Percentiles rank a stretch among this genome's conserved stretches.
phyloP scores from a whole-genome alignment of 2,329 filamentous ascomycete genomes.

The Dothidotthia symphoricarpi region DNA sequence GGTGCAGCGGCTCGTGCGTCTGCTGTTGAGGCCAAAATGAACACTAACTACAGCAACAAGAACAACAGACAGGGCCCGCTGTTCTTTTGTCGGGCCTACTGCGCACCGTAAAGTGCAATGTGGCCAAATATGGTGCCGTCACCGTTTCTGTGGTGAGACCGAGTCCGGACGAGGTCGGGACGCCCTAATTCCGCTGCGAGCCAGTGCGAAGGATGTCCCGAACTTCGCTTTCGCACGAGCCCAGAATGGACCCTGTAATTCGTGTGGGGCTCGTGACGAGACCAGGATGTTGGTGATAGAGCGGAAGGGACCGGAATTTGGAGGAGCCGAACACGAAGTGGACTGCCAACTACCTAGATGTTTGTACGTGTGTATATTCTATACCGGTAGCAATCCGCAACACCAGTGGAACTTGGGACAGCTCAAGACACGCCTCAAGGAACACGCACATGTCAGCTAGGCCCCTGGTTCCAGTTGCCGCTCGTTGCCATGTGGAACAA shows the following conservation, averaged over 20 bases:
- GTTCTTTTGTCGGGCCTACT: constrained; percentile 2
- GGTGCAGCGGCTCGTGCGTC: constrained; percentile 12
- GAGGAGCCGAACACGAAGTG: too few relatives aligned
- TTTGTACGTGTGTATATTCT: too few relatives aligned
- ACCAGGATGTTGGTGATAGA: too few relatives aligned
- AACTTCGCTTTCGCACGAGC: background rate
- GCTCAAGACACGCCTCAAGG: too few relatives aligned
- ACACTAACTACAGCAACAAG: constrained; percentile 1
- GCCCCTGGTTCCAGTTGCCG: too few relatives aligned
- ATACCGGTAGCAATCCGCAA: too few relatives aligned
- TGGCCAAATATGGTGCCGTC: constrained; percentile 29
- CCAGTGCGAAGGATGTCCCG: too few relatives aligned
- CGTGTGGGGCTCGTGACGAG: constrained; percentile 1
- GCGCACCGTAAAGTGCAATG: constrained; percentile 1
- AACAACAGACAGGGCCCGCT: background rate
- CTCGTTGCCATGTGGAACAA: too few relatives aligned
- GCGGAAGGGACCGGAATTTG: too few relatives aligned
- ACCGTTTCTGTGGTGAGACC: constrained; percentile 12
- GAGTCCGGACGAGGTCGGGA: constrained; percentile 8
- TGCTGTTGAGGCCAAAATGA: constrained; percentile 2
- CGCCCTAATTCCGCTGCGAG: constrained; percentile 13
- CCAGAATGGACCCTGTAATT: constrained; percentile 1
- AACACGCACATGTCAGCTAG: too few relatives aligned
- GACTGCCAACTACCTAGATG: too few relatives aligned
- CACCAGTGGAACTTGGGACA: too few relatives aligned